Evolutionary conservation across 2,329 filamentous ascomycete species (phyloP).

Genomic region (Gyromitra esculenta): DNA sequence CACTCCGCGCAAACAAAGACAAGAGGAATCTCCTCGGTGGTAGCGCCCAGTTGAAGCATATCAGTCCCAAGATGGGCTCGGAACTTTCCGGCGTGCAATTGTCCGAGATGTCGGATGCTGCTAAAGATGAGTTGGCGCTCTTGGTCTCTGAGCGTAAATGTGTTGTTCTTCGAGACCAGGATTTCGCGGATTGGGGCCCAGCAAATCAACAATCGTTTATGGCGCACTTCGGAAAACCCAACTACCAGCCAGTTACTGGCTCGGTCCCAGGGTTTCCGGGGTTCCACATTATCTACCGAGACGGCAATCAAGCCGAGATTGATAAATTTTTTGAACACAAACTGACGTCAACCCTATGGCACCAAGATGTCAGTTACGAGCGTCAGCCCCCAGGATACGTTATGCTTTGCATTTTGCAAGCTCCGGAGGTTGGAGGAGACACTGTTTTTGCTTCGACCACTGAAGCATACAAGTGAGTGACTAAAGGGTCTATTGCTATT

Average conservation of each 20-base stretch:
- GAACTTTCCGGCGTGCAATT: conserved; percentile 64
- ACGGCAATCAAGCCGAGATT: conserved; percentile 63
- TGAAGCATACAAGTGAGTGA: conserved; percentile 62
- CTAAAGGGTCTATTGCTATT: neutral
- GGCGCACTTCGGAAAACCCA: conserved; percentile 80
- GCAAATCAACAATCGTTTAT: conserved; percentile 75
- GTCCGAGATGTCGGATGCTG: conserved; percentile 69
- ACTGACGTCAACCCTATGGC: conserved; percentile 64
- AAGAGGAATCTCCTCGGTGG: conserved; percentile 60
- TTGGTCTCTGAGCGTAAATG: conserved; percentile 81
- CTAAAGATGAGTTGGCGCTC: conserved; percentile 79
- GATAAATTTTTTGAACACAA: conserved; percentile 62
- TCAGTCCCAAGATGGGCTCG: conserved; percentile 63
- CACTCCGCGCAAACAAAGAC: conserved; percentile 62
- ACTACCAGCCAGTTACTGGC: conserved; percentile 66
- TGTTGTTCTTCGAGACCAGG: conserved; percentile 79
- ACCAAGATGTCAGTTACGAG: conserved; percentile 65
- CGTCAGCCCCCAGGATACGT: conserved; percentile 64
- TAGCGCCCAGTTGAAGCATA: conserved; percentile 60
- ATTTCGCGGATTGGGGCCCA: conserved; percentile 71
- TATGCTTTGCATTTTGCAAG: conserved; percentile 64
- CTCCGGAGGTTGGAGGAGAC: conserved; percentile 65
- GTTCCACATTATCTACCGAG: conserved; percentile 64
- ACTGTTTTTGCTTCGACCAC: conserved; percentile 64
- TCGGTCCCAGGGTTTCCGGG: conserved; percentile 62